phyloP scores from a whole-genome alignment of 148 eudicot genomes.

The Rhododendron kiyosumense region DNA sequence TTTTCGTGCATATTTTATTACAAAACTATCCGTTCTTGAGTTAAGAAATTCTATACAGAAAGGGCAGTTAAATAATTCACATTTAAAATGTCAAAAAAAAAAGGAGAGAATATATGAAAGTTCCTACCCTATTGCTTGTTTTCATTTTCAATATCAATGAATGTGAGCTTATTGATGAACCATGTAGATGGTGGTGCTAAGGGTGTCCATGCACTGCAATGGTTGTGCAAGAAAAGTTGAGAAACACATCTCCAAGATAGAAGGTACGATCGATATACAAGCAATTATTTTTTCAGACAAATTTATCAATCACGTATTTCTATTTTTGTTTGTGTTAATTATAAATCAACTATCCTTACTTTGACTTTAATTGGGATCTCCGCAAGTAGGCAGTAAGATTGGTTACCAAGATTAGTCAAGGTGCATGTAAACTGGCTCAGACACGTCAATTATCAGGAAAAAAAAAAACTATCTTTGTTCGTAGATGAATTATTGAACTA shows the following conservation, averaged over 20 bases:
- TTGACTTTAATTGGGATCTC: background rate
- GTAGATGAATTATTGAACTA: background rate
- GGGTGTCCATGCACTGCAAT: conserved; percentile 93
- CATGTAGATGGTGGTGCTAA: conserved; percentile 73
- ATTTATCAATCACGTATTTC: background rate
- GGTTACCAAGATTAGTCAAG: too few species aligned
- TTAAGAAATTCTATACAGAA: background rate
- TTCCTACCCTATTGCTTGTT: background rate
- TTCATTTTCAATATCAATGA: background rate
- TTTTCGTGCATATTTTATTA: background rate
- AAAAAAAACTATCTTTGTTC: background rate
- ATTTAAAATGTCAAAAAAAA: background rate
- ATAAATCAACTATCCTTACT: background rate
- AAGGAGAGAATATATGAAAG: background rate
- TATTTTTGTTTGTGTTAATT: background rate
- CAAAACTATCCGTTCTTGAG: background rate
- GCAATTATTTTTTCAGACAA: background rate
- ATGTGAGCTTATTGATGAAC: background rate
- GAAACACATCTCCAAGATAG: conserved; percentile 83
- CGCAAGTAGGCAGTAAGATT: background rate
- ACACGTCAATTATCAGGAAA: background rate
- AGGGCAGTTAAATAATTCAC: background rate
- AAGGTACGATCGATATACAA: conserved; percentile 39
- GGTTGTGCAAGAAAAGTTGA: conserved; percentile 90
- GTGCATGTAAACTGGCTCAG: background rate